Evolutionary conservation across 208 protist species (phyloP).

Genomic region (Balamuthia mandrillaris): DNA sequence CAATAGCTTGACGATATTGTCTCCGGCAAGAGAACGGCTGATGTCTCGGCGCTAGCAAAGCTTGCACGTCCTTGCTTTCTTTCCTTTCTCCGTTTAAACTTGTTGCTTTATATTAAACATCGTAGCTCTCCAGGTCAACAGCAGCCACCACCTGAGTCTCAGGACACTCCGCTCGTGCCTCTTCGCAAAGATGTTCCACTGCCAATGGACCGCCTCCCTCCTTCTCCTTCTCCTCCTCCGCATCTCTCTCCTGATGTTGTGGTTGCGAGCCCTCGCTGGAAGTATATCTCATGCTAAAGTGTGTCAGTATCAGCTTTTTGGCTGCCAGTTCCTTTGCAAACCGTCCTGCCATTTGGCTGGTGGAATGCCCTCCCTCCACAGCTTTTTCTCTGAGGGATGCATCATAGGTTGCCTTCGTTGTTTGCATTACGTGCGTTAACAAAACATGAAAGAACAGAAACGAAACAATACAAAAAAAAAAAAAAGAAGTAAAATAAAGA

Average conservation of each 20-base stretch:
- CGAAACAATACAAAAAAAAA: too few relatives aligned
- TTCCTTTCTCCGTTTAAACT: too few relatives aligned
- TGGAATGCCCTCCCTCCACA: constrained; percentile 45
- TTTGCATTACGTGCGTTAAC: not conserved
- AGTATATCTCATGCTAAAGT: constrained; percentile 42
- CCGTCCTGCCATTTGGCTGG: constrained; percentile 4
- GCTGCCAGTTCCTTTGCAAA: not conserved
- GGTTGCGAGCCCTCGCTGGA: not conserved
- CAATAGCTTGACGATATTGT: too few relatives aligned
- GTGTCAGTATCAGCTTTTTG: constrained; percentile 36
- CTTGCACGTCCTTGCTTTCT: too few relatives aligned
- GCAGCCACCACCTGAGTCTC: not conserved
- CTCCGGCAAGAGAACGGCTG: too few relatives aligned
- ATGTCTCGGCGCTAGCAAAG: too few relatives aligned
- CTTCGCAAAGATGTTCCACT: not conserved
- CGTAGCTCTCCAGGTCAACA: not conserved
- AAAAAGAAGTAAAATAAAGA: too few relatives aligned
- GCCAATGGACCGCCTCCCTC: not conserved
- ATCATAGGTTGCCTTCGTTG: constrained; percentile 2
- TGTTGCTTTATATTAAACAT: too few relatives aligned
- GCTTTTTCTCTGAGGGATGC: not conserved
- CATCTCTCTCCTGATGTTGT: too few relatives aligned
- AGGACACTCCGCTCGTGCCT: constrained; percentile 26
- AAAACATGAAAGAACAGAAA: too few relatives aligned
- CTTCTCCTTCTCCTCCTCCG: too few relatives aligned